Evolutionary conservation across 2,329 filamentous ascomycete genomes (phyloP), one percentile per base, ranked within the genome.

Genomic region (Trichophyton mentagrophytes): DNA sequence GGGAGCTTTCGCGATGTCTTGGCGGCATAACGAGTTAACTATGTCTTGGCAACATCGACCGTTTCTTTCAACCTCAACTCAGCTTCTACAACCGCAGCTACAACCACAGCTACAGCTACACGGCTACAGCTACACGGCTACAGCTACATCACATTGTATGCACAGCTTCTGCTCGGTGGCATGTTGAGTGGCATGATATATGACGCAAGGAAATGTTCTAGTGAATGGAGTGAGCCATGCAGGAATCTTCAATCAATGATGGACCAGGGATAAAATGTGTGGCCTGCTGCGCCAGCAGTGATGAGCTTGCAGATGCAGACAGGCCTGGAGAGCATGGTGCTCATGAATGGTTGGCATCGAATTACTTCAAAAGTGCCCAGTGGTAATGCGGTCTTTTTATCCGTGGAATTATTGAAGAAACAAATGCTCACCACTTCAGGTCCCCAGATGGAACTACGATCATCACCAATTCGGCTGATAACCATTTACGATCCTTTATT

Each of bases 381-480:
- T 80, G 76, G 76, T 77, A 66, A 62, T 69, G 20, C 5, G 15
- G 6, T n/a, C 4, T 33, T 11, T 51, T 7, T 22, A 11, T 7
- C 38, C 38, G 33, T 40, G n/a, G 25, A 36, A 44, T 17, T 13
- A 51, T 33, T 27, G 49, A 11, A 55, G 27, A 27, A 36, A n/a
- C 33, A 40, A 66, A 22, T 62, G 38, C 49, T 60, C 40, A 61
- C 53, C 27, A 57, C 33, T 17, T 30, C 60, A 77, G 78, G 77
- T 74, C 78, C 6, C 72, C 80, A 15, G 83, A 85, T 68, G 83
- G 83, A 5, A 83, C 80, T 1, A 79, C 77, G 22, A 67, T 85
- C 25, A 68, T 86, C 61, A 80, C 82, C 1, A 77, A 78, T 46
- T 80, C 76, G 61, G 77, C 75, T 20, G 77, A 81, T 64, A 73